These are phyloP conservation scores for Angomonas deanei DNA, from an alignment of 208 protist genomes.

Conservation along the genomic window DNA sequence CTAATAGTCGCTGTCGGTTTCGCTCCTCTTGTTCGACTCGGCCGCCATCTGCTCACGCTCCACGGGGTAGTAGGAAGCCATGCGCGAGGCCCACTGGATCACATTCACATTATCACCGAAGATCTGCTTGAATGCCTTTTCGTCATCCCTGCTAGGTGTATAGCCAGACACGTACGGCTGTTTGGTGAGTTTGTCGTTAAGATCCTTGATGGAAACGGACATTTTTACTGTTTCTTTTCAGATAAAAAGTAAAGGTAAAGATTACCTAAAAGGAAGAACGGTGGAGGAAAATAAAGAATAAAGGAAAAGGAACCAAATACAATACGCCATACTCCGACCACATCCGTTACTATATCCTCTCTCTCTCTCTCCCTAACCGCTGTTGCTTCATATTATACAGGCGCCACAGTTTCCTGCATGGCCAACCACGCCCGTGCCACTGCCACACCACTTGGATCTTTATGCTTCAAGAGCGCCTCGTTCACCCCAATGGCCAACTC, in stretches of 20 bases:
- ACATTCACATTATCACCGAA: constrained; percentile 53
- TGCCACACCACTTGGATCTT: constrained; percentile 42
- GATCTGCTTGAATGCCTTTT: constrained; percentile 34
- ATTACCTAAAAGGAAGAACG: not conserved
- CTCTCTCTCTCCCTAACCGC: too few relatives aligned
- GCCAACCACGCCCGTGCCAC: constrained; percentile 65
- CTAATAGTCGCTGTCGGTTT: not conserved
- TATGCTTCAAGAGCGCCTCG: constrained; percentile 35
- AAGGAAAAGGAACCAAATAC: not conserved
- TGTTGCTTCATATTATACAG: too few relatives aligned
- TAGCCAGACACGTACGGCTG: constrained; percentile 59
- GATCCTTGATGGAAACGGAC: constrained; percentile 32
- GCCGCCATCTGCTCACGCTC: constrained; percentile 39
- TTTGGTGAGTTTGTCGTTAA: constrained; percentile 54
- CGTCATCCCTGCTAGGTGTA: constrained; percentile 45
- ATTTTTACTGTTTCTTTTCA: constrained; percentile 6
- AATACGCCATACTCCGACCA: too few relatives aligned
- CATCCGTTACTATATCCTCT: too few relatives aligned
- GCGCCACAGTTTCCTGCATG: too few relatives aligned
- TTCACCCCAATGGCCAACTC: constrained; percentile 58
- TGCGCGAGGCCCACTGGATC: constrained; percentile 58
- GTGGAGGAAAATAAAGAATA: not conserved
- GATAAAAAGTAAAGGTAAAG: constrained; percentile 3
- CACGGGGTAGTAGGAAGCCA: constrained; percentile 59
- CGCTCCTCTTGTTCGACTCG: constrained; percentile 8